A percentile compares a stretch with the other conserved stretches of the same genome.
Conservation (phyloP, 2,329 filamentous ascomycete genomes). For the Stagonosporopsis cucurbitacearum region DNA sequence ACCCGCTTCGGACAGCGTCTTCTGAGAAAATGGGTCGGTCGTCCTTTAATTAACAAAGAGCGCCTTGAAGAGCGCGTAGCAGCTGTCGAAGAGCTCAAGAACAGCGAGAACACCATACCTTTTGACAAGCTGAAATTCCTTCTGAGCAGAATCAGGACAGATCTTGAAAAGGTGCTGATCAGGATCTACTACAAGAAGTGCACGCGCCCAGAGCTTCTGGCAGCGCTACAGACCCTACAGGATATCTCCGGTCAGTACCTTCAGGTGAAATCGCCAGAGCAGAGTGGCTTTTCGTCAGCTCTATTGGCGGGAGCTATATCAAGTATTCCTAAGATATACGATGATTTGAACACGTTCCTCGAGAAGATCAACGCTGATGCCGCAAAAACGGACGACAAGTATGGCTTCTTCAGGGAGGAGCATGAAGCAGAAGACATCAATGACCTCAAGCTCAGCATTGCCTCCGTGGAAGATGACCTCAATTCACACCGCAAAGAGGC, state of each 20-base stretch:
- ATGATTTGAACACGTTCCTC: conserved; percentile 75
- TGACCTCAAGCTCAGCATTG: conserved; percentile 90
- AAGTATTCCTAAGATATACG: conserved; percentile 76
- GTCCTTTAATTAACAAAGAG: conserved; percentile 79
- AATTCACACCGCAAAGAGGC: conserved; percentile 76
- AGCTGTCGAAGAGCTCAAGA: conserved; percentile 85
- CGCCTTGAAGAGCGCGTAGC: conserved; percentile 78
- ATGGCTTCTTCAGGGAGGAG: conserved; percentile 86
- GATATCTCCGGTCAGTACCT: conserved; percentile 79
- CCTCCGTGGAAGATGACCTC: conserved; percentile 88
- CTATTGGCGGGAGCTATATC: conserved; percentile 75
- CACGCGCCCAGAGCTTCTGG: conserved; percentile 83
- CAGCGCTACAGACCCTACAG: conserved; percentile 84
- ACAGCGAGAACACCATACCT: conserved; percentile 67
- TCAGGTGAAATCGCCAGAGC: conserved; percentile 66
- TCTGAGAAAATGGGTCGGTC: conserved; percentile 92
- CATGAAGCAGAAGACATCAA: conserved; percentile 89
- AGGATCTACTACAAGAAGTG: conserved; percentile 98
- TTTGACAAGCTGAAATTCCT: conserved; percentile 78
- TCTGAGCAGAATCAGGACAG: conserved; percentile 73
- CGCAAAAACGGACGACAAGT: conserved; percentile 88
- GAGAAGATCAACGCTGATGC: conserved; percentile 85
- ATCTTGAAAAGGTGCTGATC: conserved; percentile 91
- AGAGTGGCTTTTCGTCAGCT: conserved; percentile 74
- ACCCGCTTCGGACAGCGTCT: conserved; percentile 89